Base-by-base conservation (phyloP, 2,329 filamentous ascomycete genomes). In the Coleophoma eucalyptorum region DNA sequence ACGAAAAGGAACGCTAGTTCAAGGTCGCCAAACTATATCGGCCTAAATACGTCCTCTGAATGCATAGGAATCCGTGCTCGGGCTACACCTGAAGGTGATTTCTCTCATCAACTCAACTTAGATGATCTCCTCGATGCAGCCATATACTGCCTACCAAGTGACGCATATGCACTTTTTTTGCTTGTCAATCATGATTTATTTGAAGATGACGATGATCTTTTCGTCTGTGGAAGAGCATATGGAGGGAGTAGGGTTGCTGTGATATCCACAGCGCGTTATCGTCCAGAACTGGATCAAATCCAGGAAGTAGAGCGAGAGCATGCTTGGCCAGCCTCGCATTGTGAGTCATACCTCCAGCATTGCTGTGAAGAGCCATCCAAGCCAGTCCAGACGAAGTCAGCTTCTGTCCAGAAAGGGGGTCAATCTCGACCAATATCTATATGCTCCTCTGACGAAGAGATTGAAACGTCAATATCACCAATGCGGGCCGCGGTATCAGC, bases 321-420 rank as follows among this genome's bases (percentile, higher is more conserved):
- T 63, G 74, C 76, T 54, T 89, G 84, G 86, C 84, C 84, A 0
- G 72, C 76, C 4, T 80, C 78, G 5, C 85, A 88, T 63, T 88
- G 84, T 58, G 68, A 66, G 35, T 55, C 56, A 0, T 84, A 78
- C 52, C 65, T 83, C 0, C 67, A 77, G 2, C 50, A 50, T 0
- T 54, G 71, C 6, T 75, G 72, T 52, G 18, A 5, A 5, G 19
- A 37, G 33, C 12, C 15, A 7, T 15, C 4, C 11, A 37, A 47
- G 19, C 12, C 47, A 34, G 11, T 46, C 16, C 11, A 46, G 31
- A 26, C 26, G 10, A 26, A 26, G 26, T 26, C 26, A 26, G 10
- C 26, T 26, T 26, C 26, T 26, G 4, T 26, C 4, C 16, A 5
- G 1, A 26, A 42, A 40, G 32, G 47, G 16, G 37, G 10, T 31